A percentile compares a stretch with the other conserved stretches of the same genome.
Conservation (phyloP, 169 alveolate genomes). For the Cryptosporidium ryanae region DNA sequence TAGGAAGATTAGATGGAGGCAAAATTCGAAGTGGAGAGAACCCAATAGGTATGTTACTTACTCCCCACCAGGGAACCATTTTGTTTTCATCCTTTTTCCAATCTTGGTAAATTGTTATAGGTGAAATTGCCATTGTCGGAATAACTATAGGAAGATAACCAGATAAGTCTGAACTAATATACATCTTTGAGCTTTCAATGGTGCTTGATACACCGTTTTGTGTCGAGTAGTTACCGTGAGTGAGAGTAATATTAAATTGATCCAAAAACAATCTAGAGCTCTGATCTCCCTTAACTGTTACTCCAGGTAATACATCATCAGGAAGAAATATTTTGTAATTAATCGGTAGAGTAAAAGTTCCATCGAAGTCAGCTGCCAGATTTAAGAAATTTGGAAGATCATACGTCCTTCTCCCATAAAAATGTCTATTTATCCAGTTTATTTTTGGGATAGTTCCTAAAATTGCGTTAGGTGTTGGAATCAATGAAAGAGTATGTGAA, state of each 20-base stretch:
- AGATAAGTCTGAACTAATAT: constrained; percentile 7
- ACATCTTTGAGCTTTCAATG: background rate
- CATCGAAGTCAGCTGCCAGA: constrained; percentile 47
- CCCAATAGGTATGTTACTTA: constrained; percentile 57
- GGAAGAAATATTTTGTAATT: constrained; percentile 64
- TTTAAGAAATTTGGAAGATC: constrained; percentile 44
- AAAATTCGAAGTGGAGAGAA: constrained; percentile 43
- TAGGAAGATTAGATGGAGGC: constrained; percentile 69
- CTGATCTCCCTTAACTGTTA: constrained; percentile 13
- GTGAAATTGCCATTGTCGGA: constrained; percentile 47
- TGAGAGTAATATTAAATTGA: constrained; percentile 54
- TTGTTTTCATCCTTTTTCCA: constrained; percentile 62
- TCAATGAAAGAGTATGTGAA: constrained; percentile 50
- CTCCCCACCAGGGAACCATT: constrained; percentile 71
- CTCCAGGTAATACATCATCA: constrained; percentile 50
- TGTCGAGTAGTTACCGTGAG: constrained; percentile 52
- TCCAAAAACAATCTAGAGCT: constrained; percentile 22
- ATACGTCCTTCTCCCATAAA: constrained; percentile 28
- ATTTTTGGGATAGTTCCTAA: constrained; percentile 29
- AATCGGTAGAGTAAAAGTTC: constrained; percentile 64
- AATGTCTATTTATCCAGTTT: constrained; percentile 55
- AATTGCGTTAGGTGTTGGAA: constrained; percentile 62
- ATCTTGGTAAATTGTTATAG: constrained; percentile 37
- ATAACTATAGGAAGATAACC: constrained; percentile 44
- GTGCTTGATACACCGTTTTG: background rate